Conservation (phyloP, 2,329 filamentous ascomycete genomes). For the Ceratocystiopsis brevicomis region DNA sequence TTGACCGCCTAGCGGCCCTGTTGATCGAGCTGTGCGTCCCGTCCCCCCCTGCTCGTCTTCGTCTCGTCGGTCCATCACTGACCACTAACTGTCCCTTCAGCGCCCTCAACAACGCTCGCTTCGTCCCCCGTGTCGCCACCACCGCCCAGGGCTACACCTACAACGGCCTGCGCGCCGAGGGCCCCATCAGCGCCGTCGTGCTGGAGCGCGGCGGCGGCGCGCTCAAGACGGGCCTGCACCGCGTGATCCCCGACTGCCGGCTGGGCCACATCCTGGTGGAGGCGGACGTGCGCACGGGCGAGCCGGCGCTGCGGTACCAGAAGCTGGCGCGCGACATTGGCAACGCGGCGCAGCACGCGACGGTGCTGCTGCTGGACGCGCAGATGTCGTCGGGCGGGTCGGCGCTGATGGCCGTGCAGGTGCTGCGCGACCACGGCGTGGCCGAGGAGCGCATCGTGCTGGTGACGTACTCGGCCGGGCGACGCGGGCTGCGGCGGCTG, state of each 20-base stretch:
- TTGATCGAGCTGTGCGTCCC: constrained; percentile 72
- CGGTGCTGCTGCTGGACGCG: constrained; percentile 68
- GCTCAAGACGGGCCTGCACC: constrained; percentile 70
- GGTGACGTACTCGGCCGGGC: constrained; percentile 79
- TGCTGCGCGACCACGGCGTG: constrained; percentile 89
- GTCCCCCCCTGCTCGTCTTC: too few relatives aligned
- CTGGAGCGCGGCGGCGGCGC: constrained; percentile 77
- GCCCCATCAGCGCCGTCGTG: constrained; percentile 68
- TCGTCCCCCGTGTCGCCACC: constrained; percentile 40
- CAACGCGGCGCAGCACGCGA: constrained; percentile 33
- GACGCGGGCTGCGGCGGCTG: constrained; percentile 64
- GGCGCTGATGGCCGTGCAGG: constrained; percentile 81
- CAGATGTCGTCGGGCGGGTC: constrained; percentile 87
- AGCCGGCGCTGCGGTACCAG: constrained; percentile 83
- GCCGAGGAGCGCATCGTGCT: constrained; percentile 69
- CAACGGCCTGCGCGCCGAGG: constrained; percentile 48
- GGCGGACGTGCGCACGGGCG: constrained; percentile 64
- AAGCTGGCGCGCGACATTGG: constrained; percentile 58
- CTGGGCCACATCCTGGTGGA: constrained; percentile 83
- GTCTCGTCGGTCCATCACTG: too few relatives aligned
- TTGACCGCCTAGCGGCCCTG: constrained; percentile 71
- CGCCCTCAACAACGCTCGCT: constrained; percentile 59
- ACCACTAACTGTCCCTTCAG: constrained; percentile 20
- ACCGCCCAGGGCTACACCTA: constrained; percentile 58
- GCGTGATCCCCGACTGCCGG: constrained; percentile 81